Conservation (phyloP, 2,329 filamentous ascomycete genomes). For the Paracoccidioides lutzii region DNA sequence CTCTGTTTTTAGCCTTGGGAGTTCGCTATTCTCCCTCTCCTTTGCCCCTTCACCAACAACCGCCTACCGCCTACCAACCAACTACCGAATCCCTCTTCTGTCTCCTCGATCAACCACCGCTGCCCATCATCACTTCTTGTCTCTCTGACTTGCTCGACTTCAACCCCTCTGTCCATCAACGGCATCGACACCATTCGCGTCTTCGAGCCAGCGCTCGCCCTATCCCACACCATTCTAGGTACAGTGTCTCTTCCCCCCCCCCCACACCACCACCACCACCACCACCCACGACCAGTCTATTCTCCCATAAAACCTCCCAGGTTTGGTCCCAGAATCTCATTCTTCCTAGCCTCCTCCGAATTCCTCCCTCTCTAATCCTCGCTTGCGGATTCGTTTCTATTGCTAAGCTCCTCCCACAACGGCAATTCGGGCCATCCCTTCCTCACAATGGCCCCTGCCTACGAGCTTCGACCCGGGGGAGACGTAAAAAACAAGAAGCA, state of each 20-base stretch:
- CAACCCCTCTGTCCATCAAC: neutral
- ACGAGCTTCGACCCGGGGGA: constrained; percentile 53
- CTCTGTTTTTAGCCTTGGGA: too few species aligned
- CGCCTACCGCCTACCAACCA: constrained; percentile 7
- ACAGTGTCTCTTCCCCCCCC: neutral
- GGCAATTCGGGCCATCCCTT: neutral
- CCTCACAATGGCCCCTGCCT: constrained; percentile 45
- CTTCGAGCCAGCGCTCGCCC: neutral
- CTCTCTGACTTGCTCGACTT: constrained; percentile 1
- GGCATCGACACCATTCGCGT: neutral
- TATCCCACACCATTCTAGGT: neutral
- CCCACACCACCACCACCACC: neutral
- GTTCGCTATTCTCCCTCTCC: neutral
- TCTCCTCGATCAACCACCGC: constrained; percentile 11
- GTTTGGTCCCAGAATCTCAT: neutral
- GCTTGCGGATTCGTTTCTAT: constrained; percentile 3
- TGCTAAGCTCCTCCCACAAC: neutral
- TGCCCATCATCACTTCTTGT: constrained; percentile 6
- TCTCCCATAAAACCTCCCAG: neutral
- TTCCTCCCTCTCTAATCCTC: constrained; percentile 6
- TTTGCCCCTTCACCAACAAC: neutral
- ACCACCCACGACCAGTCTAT: too few species aligned
- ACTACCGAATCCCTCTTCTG: constrained; percentile 4
- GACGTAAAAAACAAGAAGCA: constrained; percentile 85
- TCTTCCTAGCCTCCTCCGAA: neutral